Evolutionary conservation across 2,329 filamentous ascomycete genomes (phyloP).

Genomic region (Chrysoporthe deuterocubensis): DNA sequence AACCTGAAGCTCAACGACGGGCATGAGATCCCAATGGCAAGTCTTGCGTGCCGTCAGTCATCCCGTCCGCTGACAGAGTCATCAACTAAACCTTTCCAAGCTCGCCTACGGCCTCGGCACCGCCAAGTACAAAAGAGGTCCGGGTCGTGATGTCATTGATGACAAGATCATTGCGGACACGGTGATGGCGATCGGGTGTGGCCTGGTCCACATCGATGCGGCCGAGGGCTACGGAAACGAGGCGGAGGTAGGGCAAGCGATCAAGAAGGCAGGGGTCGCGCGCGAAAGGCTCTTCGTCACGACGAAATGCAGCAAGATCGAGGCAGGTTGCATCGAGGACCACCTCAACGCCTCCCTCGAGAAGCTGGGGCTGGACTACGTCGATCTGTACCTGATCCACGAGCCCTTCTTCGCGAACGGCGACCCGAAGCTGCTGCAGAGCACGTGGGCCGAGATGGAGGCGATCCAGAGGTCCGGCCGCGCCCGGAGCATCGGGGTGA

Average conservation of each 20-base stretch:
- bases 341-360: slow-evolving; percentile 64
- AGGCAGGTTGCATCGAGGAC: slow-evolving; percentile 42
- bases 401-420: slow-evolving; percentile 56
- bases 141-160: slow-evolving; percentile 52
- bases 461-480: slow-evolving; percentile 69
- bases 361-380: slow-evolving; percentile 70
- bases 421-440: slow-evolving; percentile 57
- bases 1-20: slow-evolving; percentile 74
- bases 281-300: slow-evolving; percentile 72
- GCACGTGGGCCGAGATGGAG: slow-evolving; percentile 63
- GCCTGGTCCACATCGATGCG: slow-evolving; percentile 56
- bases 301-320: slow-evolving; percentile 56
- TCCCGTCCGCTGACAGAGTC: neutral
- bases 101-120: slow-evolving; percentile 76
- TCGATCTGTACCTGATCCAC: slow-evolving; percentile 73
- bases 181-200: slow-evolving; percentile 68
- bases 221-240: slow-evolving; percentile 74
- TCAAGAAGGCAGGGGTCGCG: slow-evolving; percentile 67
- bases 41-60: slow-evolving; percentile 26
- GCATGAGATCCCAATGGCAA: slow-evolving; percentile 70
- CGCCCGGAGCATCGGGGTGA: slow-evolving; percentile 74
- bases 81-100: slow-evolving; percentile 40
- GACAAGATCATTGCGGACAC: slow-evolving; percentile 53
- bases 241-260: slow-evolving; percentile 71
- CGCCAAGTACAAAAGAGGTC: slow-evolving; percentile 62